A percentile compares a stretch with the other conserved stretches of the same genome.
phyloP scores from a whole-genome alignment of 2,329 filamentous ascomycete species.

The Shiraia bambusicola region DNA sequence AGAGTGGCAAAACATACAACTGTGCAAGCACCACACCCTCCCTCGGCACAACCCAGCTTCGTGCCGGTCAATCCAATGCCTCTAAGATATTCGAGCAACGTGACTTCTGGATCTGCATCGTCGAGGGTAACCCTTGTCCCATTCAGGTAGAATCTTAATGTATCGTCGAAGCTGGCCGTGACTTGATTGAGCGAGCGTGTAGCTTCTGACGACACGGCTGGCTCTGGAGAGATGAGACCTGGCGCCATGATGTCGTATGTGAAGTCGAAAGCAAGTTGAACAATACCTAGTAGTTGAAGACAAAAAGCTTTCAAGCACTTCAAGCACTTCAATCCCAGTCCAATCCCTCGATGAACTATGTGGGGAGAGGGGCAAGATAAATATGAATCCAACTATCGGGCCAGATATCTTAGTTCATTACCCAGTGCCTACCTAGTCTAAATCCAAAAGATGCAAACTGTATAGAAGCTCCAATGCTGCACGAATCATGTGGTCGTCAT shows the following conservation, averaged over 20 bases:
- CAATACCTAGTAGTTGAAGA: not conserved
- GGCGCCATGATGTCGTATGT: slow-evolving; percentile 55
- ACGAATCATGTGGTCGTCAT: slow-evolving; percentile 18
- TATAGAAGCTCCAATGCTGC: not conserved
- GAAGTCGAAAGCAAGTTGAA: not conserved
- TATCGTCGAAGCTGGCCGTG: slow-evolving; percentile 80
- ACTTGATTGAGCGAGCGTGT: slow-evolving; percentile 58
- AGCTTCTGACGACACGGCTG: slow-evolving; percentile 50
- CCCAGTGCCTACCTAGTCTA: too few species aligned
- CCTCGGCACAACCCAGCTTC: slow-evolving; percentile 94
- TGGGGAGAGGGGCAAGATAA: not conserved
- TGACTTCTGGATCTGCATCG: slow-evolving; percentile 85
- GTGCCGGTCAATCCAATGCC: slow-evolving; percentile 93
- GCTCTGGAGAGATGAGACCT: slow-evolving; percentile 48
- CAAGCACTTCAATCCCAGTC: too few species aligned
- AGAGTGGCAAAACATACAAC: slow-evolving; percentile 59
- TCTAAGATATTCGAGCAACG: slow-evolving; percentile 87
- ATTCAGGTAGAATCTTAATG: slow-evolving; percentile 89
- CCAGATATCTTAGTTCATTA: too few species aligned
- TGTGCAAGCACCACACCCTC: slow-evolving; percentile 94
- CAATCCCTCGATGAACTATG: not conserved
- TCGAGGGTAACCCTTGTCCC: slow-evolving; percentile 87
- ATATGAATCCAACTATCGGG: not conserved
- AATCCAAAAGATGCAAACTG: slow-evolving; percentile 2
- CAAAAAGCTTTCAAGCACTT: too few species aligned